These are phyloP conservation scores for Xylaria curta DNA, from an alignment of 495 filamentous ascomycete genomes.

Conservation along the genomic window DNA sequence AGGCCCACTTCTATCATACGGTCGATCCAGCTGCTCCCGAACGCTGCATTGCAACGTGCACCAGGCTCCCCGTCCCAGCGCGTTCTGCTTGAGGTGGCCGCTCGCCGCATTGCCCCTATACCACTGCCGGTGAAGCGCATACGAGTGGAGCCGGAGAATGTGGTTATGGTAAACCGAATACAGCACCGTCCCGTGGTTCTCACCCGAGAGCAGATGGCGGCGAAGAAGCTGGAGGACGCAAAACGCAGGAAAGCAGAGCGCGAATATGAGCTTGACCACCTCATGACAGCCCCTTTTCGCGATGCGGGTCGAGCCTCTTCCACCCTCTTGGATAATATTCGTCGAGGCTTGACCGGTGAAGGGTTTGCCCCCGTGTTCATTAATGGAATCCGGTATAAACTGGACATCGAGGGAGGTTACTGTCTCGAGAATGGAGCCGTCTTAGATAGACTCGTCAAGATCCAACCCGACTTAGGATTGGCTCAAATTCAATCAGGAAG, in stretches of 20 bases:
- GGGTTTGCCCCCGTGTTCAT: conserved; percentile 54
- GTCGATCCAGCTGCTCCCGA: conserved; percentile 49
- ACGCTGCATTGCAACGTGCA: conserved; percentile 11
- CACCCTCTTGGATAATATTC: conserved; percentile 41
- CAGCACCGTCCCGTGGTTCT: conserved; percentile 38
- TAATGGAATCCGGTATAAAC: conserved; percentile 49
- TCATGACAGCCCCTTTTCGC: conserved; percentile 59
- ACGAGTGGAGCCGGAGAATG: conserved; percentile 40
- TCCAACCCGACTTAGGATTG: conserved; percentile 30
- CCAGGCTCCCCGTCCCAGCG: neutral
- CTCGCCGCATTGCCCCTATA: conserved; percentile 37
- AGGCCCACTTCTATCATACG: conserved; percentile 49
- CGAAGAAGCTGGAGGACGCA: conserved; percentile 35
- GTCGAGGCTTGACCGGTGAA: conserved; percentile 51
- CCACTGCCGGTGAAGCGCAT: conserved; percentile 45
- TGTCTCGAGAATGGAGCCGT: conserved; percentile 58
- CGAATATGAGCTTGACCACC: conserved; percentile 52
- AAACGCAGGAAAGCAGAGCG: conserved; percentile 41
- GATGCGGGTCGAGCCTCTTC: conserved; percentile 42
- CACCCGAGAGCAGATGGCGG: conserved; percentile 35
- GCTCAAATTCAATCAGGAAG: conserved; percentile 8
- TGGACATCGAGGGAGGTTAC: conserved; percentile 57
- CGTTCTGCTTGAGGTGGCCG: conserved; percentile 47
- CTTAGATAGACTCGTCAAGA: conserved; percentile 53
- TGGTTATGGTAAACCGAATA: conserved; percentile 46